These are phyloP conservation scores for Purshia tridentata DNA, from an alignment of 306 rosid species.

Conservation along the genomic window DNA sequence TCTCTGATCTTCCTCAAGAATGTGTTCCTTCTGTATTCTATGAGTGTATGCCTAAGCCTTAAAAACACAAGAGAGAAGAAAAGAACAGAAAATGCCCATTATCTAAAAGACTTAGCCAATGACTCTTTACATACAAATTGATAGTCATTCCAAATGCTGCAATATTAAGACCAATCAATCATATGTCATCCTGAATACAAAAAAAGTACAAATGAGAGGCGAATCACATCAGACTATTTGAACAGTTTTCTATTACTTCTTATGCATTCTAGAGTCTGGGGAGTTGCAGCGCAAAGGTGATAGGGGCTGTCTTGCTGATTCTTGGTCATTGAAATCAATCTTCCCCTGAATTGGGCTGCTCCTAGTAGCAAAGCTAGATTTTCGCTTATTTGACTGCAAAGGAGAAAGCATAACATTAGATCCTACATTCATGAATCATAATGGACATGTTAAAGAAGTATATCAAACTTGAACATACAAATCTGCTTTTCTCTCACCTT, in stretches of 20 bases:
- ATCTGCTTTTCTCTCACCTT: conserved; percentile 50
- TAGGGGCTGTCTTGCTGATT: conserved; percentile 58
- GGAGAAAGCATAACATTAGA: conserved; percentile 10
- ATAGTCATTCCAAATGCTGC: conserved; percentile 9
- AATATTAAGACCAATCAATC: not conserved
- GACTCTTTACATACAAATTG: conserved; percentile 29
- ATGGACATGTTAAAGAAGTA: not conserved
- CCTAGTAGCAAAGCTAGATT: conserved; percentile 50
- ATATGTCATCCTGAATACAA: not conserved
- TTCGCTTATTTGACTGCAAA: conserved; percentile 85
- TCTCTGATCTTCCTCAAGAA: no score
- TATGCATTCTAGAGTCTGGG: conserved; percentile 57
- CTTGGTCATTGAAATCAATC: conserved; percentile 56
- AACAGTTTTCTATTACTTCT: conserved; percentile 36
- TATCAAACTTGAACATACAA: not conserved
- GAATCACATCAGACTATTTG: conserved; percentile 13
- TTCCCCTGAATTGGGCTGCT: conserved; percentile 58
- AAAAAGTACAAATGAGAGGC: conserved; percentile 13
- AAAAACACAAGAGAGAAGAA: no score
- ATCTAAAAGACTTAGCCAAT: conserved; percentile 27
- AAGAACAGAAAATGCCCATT: conserved; percentile 8
- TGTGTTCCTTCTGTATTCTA: no score
- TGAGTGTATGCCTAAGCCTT: no score
- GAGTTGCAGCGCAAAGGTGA: conserved; percentile 77
- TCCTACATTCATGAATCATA: not conserved